Evolutionary conservation across 2,329 filamentous ascomycete species (phyloP), one percentile per base, ranked within the genome.

Genomic region (Cladosporium sp.): DNA sequence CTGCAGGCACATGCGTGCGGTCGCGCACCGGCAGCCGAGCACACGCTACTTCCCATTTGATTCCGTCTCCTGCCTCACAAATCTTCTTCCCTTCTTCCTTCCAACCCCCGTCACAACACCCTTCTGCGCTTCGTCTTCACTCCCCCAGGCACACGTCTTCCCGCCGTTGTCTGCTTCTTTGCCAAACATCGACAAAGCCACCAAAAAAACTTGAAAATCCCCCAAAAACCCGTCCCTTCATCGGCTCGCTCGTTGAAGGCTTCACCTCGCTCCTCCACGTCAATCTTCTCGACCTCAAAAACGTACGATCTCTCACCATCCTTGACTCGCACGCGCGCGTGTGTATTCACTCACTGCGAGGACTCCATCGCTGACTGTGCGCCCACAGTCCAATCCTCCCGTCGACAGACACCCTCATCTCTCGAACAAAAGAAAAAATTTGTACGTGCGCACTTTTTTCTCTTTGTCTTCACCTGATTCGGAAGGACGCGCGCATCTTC

Each of bases 201-300:
- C 61, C 60, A 64, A 70, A 70, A 70, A 71, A 70, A 64, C 52
- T 61, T 62, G 61, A 67, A 67, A 64, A 47, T 62, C 53, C 60
- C 54, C 59, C 47, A 64, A 70, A 68, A 65, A 55, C 54, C 62
- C 56, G 58, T 65, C 54, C 58, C 55, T 62, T 62, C 56, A 50
- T 54, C 53, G 41, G 41, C 42, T 47, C 50, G 50, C 43, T 52
- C 43, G 47, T 47, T 47, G 45, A 61, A 60, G 56, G 55, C 60
- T 57, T 53, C 32, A 7, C 15, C 32, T 36, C 32, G 8, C 32
- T n/a, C 11, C 13, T 27, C 22, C 22, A 4, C 22, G 9, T 9
- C 56, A 53, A 56, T 32, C 22, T 20, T 17, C 19, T n/a, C 30
- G 15, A 34, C 27, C 20, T 22, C 20, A 42, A 22, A 32, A 17